A percentile compares a stretch with the other conserved stretches of the same genome.
These are phyloP conservation scores for Arthrobotrys megalospora DNA, from an alignment of 2,329 filamentous ascomycete species.

Conservation along the genomic window DNA sequence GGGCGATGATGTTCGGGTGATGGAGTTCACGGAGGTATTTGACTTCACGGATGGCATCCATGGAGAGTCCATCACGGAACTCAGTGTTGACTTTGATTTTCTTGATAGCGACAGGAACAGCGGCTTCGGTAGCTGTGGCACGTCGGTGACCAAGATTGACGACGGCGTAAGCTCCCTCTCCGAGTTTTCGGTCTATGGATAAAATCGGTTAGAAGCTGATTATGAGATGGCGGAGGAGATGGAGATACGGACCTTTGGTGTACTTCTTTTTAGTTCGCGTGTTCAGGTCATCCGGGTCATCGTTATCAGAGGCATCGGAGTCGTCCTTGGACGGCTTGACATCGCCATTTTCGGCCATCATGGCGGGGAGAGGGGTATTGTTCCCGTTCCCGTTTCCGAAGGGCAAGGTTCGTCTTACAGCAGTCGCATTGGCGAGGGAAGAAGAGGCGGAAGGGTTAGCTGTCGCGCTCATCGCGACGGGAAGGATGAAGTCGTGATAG, in stretches of 20 bases:
- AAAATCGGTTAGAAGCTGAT: neutral
- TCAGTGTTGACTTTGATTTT: conserved; percentile 90
- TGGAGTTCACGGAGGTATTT: conserved; percentile 94
- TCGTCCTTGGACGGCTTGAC: conserved; percentile 18
- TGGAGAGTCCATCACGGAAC: conserved; percentile 90
- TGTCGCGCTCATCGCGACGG: conserved; percentile 56
- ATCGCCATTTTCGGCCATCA: conserved; percentile 43
- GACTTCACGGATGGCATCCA: conserved; percentile 95
- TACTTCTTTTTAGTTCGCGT: conserved; percentile 89
- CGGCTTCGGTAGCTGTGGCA: conserved; percentile 73
- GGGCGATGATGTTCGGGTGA: conserved; percentile 94
- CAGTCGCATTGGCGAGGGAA: conserved; percentile 17
- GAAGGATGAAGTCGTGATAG: neutral
- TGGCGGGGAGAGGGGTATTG: conserved; percentile 29
- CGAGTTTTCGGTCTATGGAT: conserved; percentile 84
- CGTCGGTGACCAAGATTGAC: conserved; percentile 90
- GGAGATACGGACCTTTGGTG: conserved; percentile 77
- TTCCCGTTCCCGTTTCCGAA: conserved; percentile 55
- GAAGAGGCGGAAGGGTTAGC: conserved; percentile 49
- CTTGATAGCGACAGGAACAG: conserved; percentile 87
- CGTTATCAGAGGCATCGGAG: conserved; percentile 58
- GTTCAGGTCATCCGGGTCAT: conserved; percentile 80
- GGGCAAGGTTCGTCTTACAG: conserved; percentile 34
- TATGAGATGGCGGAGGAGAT: neutral
- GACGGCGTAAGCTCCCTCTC: conserved; percentile 96